Percentiles rank a stretch among this genome's conserved stretches.
Evolutionary conservation across 2,329 filamentous ascomycete species (phyloP).

Genomic region (Xylariaceae sp.): DNA sequence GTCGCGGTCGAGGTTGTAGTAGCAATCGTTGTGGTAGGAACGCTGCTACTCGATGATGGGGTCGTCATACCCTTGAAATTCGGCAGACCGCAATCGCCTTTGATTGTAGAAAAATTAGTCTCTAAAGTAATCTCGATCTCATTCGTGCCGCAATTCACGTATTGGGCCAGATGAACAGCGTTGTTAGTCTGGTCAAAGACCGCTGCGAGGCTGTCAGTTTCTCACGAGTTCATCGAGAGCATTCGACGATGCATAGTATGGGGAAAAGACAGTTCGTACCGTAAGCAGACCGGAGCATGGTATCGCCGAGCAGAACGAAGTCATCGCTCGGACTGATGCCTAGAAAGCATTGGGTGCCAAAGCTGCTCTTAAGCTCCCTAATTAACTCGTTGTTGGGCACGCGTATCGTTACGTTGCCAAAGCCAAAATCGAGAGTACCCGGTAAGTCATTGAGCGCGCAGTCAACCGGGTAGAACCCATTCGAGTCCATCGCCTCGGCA

Average conservation of each 20-base stretch:
- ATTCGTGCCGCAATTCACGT: slow-evolving; percentile 52
- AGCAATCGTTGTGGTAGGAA: neutral
- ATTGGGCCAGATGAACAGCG: slow-evolving; percentile 53
- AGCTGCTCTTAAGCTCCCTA: slow-evolving; percentile 36
- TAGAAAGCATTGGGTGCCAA: slow-evolving; percentile 47
- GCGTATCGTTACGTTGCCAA: slow-evolving; percentile 49
- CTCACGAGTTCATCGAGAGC: neutral
- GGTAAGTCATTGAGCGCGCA: slow-evolving; percentile 45
- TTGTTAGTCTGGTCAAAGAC: slow-evolving; percentile 56
- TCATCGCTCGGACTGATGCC: slow-evolving; percentile 51
- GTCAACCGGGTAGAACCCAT: slow-evolving; percentile 51
- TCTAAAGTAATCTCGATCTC: slow-evolving; percentile 43
- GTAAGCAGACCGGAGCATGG: slow-evolving; percentile 59
- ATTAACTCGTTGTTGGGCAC: slow-evolving; percentile 56
- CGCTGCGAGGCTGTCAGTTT: slow-evolving; percentile 34
- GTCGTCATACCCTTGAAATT: slow-evolving; percentile 10
- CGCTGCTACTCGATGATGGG: neutral
- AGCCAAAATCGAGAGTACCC: slow-evolving; percentile 53
- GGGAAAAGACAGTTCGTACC: slow-evolving; percentile 37
- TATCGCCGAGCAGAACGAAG: slow-evolving; percentile 60
- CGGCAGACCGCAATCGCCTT: slow-evolving; percentile 32
- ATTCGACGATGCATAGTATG: neutral
- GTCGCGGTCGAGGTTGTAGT: neutral
- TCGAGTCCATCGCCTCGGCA: slow-evolving; percentile 40
- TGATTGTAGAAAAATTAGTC: slow-evolving; percentile 32